These are phyloP conservation scores for Fraxinus ornus DNA, from an alignment of 305 asterid species.

Conservation along the genomic window DNA sequence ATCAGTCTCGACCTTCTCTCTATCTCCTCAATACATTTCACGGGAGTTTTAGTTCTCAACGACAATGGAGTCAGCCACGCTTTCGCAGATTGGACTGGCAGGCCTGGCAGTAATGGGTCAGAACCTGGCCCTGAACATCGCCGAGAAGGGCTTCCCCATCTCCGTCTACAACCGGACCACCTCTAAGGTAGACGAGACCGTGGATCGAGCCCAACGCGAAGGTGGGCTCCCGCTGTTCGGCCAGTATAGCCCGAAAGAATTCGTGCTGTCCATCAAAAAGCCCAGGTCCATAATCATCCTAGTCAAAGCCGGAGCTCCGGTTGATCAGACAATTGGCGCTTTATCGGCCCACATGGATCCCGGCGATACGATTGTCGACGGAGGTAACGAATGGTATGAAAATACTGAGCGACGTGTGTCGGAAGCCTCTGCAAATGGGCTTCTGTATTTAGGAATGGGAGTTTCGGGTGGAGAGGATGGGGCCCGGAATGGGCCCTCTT, in stretches of 20 bases:
- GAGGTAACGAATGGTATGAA: conserved; percentile 94
- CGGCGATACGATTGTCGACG: conserved; percentile 81
- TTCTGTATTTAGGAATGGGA: conserved; percentile 83
- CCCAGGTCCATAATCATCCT: conserved; percentile 79
- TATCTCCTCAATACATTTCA: neutral
- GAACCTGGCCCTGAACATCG: conserved; percentile 75
- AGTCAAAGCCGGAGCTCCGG: conserved; percentile 89
- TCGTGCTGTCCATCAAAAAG: conserved; percentile 58
- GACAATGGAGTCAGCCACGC: conserved; percentile 52
- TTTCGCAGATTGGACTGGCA: conserved; percentile 73
- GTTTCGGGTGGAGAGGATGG: conserved; percentile 96
- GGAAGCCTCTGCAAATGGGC: conserved; percentile 47
- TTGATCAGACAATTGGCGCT: conserved; percentile 73
- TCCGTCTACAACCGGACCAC: conserved; percentile 81
- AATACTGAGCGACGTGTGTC: conserved; percentile 71
- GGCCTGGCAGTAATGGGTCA: conserved; percentile 96
- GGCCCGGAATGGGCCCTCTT: conserved; percentile 72
- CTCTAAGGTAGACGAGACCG: conserved; percentile 78
- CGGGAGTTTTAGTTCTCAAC: neutral
- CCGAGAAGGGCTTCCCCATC: conserved; percentile 86
- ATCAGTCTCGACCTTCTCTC: neutral
- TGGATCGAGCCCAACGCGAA: conserved; percentile 73
- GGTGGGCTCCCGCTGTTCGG: conserved; percentile 68
- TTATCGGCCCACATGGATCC: conserved; percentile 66
- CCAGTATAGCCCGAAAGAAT: conserved; percentile 59